Base-by-base conservation (phyloP, 176 grass and related monocot species). In the Alopecurus myosuroides region DNA sequence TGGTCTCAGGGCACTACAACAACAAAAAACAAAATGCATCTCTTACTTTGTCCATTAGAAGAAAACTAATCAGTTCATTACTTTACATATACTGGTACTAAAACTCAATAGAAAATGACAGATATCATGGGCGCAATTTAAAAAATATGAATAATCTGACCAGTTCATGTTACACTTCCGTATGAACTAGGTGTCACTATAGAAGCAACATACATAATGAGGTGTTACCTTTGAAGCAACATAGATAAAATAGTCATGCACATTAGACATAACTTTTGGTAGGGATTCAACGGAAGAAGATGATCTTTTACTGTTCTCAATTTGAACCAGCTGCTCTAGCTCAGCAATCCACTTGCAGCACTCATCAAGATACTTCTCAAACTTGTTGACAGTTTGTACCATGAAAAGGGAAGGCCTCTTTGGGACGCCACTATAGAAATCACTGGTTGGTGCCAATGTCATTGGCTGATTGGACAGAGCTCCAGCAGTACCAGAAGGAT, bases 171-270 rank as follows among this genome's bases (percentile, higher is more conserved):
- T 57, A 33, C 58, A 63, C n/a, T 40, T 74, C 13, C 15, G 3
- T 80, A 67, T 52, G 51, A 74, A 63, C 5, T n/a, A 76, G 6
- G 61, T 36, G 39, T 84, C 84, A 92, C 95, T 91, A 95, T 98
- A 26, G 91, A 94, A 86, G 95, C 87, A 81, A 98, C 89, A 85
- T 76, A 91, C 35, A 98, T 91, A 96, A 33, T 5, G 31, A 70
- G 10, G 14, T 22, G 35, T 83, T 88, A 96, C 97, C 93, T 99
- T 99, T 31, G 93, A 95, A 87, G 97, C 91, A 73, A 99, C 93
- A 92, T 80, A 91, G 45, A 99, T 92, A 76, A 99, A 96, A 84
- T 96, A 99, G 70, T 96, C 97, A 74, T 99, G 97, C 81, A 96
- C 89, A 88, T 99, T 96, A 7, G 88, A 94, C 81, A 99, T 94